These are phyloP conservation scores for Fusarium nisikadoi DNA, from an alignment of 2,329 filamentous ascomycete genomes.

Conservation along the genomic window DNA sequence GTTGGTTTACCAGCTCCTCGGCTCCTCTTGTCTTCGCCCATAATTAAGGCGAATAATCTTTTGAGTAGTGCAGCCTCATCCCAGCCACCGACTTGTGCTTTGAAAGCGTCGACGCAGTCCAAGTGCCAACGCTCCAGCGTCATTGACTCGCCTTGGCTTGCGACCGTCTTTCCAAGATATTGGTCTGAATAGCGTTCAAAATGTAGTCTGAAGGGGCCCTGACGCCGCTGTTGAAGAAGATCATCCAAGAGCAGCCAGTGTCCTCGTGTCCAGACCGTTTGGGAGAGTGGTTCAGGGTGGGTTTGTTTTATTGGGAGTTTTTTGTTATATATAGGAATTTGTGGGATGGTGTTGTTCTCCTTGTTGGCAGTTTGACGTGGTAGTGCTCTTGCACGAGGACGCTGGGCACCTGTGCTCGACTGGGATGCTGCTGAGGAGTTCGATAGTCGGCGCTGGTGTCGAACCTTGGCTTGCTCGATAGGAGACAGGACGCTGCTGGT, in stretches of 20 bases:
- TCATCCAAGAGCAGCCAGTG: conserved; percentile 67
- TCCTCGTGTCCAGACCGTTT: conserved; percentile 58
- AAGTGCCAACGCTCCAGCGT: conserved; percentile 66
- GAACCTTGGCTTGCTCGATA: conserved; percentile 52
- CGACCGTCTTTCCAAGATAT: conserved; percentile 61
- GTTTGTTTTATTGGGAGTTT: conserved; percentile 38
- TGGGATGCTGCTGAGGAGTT: conserved; percentile 38
- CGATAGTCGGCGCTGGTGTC: conserved; percentile 47
- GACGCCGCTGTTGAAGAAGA: conserved; percentile 60
- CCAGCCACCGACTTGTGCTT: conserved; percentile 60
- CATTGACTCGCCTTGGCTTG: conserved; percentile 58
- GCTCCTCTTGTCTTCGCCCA: conserved; percentile 57
- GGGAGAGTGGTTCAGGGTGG: conserved; percentile 49
- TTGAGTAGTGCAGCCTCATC: conserved; percentile 61
- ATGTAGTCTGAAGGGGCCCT: conserved; percentile 49
- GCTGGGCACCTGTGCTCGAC: conserved; percentile 20
- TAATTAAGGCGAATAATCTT: conserved; percentile 63
- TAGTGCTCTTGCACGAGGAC: conserved; percentile 12
- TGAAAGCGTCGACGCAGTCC: conserved; percentile 67
- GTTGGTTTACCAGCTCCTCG: conserved; percentile 23
- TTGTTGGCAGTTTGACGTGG: conserved; percentile 43
- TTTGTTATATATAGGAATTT: conserved; percentile 45
- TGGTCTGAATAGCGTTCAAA: conserved; percentile 46
- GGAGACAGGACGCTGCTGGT: conserved; percentile 62
- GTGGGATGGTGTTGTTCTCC: conserved; percentile 47